A percentile compares a stretch with the other conserved stretches of the same genome.
phyloP scores from a whole-genome alignment of 176 grass and related monocot species.

The Phoenix dactylifera region DNA sequence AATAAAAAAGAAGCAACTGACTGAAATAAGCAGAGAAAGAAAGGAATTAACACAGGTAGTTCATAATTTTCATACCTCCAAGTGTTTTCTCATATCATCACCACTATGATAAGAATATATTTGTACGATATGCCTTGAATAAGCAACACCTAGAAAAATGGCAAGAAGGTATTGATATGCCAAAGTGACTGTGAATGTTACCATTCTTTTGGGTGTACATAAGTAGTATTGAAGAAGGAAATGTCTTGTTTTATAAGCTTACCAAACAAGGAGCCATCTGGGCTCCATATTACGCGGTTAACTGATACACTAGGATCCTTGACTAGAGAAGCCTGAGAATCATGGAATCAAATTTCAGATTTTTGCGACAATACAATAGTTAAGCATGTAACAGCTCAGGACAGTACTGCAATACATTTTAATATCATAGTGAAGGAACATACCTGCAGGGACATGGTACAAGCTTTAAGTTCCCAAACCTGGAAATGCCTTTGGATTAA shows the following conservation, averaged over 20 bases:
- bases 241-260: conserved; percentile 15
- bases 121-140: conserved; percentile 93
- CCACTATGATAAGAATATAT: conserved; percentile 86
- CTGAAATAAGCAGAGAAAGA: conserved; percentile 10
- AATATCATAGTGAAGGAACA: conserved; percentile 12
- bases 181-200: too few species aligned
- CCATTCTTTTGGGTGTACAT: background rate
- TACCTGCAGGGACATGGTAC: conserved; percentile 77
- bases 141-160: conserved; percentile 74
- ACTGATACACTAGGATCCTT: conserved; percentile 84
- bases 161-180: conserved; percentile 12
- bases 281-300: conserved; percentile 96
- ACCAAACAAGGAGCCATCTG: conserved; percentile 94
- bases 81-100: conserved; percentile 81
- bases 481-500: conserved; percentile 76
- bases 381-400: too few species aligned
- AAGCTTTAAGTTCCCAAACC: conserved; percentile 90
- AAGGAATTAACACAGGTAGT: background rate
- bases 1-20: conserved; percentile 20
- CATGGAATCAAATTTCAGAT: conserved; percentile 1
- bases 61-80: conserved; percentile 53
- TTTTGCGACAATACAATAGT: too few species aligned
- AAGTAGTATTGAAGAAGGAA: conserved; percentile 16
- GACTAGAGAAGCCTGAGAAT: conserved; percentile 60
- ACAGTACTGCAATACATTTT: too few species aligned